A percentile compares a stretch with the other conserved stretches of the same genome.
Conservation (phyloP, 1,284 basidiomycete genomes). For the Austroboletus rostrupii region DNA sequence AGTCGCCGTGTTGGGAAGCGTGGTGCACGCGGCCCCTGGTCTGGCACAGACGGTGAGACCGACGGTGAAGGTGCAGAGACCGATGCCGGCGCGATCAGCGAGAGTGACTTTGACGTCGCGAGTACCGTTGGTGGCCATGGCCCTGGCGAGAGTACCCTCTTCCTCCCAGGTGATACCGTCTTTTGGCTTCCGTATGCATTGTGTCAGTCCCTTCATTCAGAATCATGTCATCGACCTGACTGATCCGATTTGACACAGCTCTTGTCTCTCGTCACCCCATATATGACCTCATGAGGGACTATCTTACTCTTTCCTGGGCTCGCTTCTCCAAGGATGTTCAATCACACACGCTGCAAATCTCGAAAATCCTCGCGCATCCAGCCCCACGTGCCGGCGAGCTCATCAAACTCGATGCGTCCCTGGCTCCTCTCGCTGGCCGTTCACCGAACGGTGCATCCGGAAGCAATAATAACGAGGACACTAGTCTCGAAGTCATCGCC, state of each 20-base stretch:
- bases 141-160: slow-evolving; percentile 80
- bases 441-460: slow-evolving; percentile 16
- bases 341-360: slow-evolving; percentile 81
- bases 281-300: slow-evolving; percentile 91
- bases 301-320: slow-evolving; percentile 88
- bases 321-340: slow-evolving; percentile 90
- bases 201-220: slow-evolving; percentile 49
- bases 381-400: slow-evolving; percentile 85
- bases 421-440: slow-evolving; percentile 22
- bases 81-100: slow-evolving; percentile 71
- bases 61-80: slow-evolving; percentile 63
- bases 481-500: slow-evolving; percentile 77
- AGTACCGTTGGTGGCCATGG: slow-evolving; percentile 68
- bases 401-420: slow-evolving; percentile 73
- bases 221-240: not conserved
- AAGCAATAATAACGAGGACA: slow-evolving; percentile 57
- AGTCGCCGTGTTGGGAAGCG: slow-evolving; percentile 54
- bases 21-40: slow-evolving; percentile 66
- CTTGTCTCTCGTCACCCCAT: slow-evolving; percentile 88
- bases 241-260: slow-evolving; percentile 40
- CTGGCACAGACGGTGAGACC: slow-evolving; percentile 62
- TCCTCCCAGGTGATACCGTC: slow-evolving; percentile 82
- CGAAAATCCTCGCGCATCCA: slow-evolving; percentile 78
- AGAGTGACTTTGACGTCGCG: slow-evolving; percentile 77
- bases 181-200: slow-evolving; percentile 92